Conservation (phyloP, 1,284 basidiomycete genomes). For the Cystobasidiaceae sp. region DNA sequence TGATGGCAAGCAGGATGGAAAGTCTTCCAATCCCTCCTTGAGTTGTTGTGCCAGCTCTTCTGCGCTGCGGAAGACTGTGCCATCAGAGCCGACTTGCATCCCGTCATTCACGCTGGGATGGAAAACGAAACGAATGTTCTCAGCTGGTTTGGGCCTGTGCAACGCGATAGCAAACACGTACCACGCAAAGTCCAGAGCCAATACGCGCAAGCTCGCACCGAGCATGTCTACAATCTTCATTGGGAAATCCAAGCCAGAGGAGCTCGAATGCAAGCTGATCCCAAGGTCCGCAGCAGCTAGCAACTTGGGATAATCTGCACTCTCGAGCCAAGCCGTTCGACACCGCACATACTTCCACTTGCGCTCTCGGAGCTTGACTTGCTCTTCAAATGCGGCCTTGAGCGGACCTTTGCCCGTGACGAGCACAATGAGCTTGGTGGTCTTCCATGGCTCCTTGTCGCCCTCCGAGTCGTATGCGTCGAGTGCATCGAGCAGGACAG, state of each 20-base stretch:
- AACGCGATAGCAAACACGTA: slow-evolving; percentile 49
- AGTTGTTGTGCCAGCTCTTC: slow-evolving; percentile 66
- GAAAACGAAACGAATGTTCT: neutral
- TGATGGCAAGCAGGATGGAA: too few relatives aligned
- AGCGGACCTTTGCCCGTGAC: slow-evolving; percentile 91
- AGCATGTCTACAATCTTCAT: slow-evolving; percentile 99
- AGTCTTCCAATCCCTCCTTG: slow-evolving; percentile 59
- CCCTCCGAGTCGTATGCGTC: slow-evolving; percentile 63
- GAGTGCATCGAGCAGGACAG: slow-evolving; percentile 70
- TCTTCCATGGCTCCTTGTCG: slow-evolving; percentile 57
- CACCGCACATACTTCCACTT: slow-evolving; percentile 71
- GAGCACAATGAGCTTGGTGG: slow-evolving; percentile 66
- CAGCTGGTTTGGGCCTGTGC: neutral
- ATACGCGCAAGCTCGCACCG: slow-evolving; percentile 87
- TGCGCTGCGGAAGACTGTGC: slow-evolving; percentile 67
- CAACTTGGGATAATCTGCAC: slow-evolving; percentile 78
- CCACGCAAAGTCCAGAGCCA: slow-evolving; percentile 83
- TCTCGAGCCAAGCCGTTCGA: slow-evolving; percentile 79
- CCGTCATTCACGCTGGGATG: slow-evolving; percentile 70
- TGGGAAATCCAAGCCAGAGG: slow-evolving; percentile 84
- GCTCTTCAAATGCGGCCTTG: slow-evolving; percentile 64
- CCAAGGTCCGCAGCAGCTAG: slow-evolving; percentile 88
- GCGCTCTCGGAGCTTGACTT: slow-evolving; percentile 57
- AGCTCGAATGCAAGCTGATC: slow-evolving; percentile 82
- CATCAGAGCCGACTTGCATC: slow-evolving; percentile 75